Percentiles rank a stretch among this genome's conserved stretches.
phyloP scores from a whole-genome alignment of 2,329 filamentous ascomycete genomes.

The Trichoderma sp. region DNA sequence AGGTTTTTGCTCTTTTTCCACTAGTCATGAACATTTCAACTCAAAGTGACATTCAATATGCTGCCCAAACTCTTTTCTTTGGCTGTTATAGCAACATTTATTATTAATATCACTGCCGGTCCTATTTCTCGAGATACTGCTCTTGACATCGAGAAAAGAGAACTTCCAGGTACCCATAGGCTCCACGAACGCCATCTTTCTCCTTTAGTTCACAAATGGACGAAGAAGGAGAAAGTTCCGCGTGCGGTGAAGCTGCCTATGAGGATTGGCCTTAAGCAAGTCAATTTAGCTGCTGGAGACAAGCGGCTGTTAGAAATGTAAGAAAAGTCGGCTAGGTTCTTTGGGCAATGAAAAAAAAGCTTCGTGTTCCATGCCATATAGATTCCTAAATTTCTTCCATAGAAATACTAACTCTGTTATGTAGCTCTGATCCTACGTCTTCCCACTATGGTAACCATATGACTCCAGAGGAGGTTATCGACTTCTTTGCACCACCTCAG shows the following conservation, averaged over 20 bases:
- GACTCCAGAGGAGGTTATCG: not conserved
- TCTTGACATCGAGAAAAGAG: not conserved
- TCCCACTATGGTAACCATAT: not conserved
- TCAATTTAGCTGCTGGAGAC: not conserved
- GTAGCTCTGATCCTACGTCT: not conserved
- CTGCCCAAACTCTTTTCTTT: not conserved
- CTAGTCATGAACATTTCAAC: not conserved
- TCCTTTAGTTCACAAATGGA: not conserved
- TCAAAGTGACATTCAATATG: not conserved
- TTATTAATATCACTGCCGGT: not conserved
- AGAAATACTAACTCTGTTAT: not conserved
- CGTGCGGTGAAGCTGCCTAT: not conserved
- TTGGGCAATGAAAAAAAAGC: not conserved
- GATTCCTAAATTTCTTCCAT: not conserved
- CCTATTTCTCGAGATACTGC: not conserved
- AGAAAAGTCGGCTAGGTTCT: not conserved
- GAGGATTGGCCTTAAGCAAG: not conserved
- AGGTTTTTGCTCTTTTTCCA: rapidly evolving
- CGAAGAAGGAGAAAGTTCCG: not conserved
- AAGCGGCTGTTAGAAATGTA: not conserved
- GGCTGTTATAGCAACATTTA: not conserved
- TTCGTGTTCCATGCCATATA: not conserved
- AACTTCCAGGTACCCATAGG: not conserved
- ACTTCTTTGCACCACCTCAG: not conserved
- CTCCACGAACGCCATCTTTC: not conserved